A percentile compares a stretch with the other conserved stretches of the same genome.
These are phyloP conservation scores for Apiospora malaysiana DNA, from an alignment of 2,329 filamentous ascomycete species.

Conservation along the genomic window DNA sequence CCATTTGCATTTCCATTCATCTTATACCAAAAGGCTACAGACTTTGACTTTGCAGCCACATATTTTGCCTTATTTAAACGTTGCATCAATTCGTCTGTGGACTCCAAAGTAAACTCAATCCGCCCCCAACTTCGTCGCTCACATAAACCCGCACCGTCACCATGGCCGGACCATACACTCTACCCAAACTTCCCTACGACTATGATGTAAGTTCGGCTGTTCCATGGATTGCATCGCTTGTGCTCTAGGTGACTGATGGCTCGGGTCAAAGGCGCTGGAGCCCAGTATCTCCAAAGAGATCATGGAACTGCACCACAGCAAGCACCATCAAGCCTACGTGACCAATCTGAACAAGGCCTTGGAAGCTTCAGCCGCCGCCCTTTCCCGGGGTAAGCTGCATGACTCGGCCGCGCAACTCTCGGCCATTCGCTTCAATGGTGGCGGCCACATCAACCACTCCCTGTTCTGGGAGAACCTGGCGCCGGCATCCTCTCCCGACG, in stretches of 20 bases:
- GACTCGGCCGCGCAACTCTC: constrained; percentile 70
- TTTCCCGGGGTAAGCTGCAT: constrained; percentile 57
- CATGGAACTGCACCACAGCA: constrained; percentile 81
- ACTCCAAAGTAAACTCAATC: neutral
- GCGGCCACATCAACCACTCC: constrained; percentile 91
- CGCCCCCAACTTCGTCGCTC: neutral
- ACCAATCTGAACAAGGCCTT: constrained; percentile 75
- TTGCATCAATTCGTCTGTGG: neutral
- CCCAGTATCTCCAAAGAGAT: constrained; percentile 78
- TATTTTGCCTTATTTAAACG: neutral
- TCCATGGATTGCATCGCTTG: neutral
- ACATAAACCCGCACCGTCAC: neutral
- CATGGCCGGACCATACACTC: constrained; percentile 30
- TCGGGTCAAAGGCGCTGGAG: constrained; percentile 63
- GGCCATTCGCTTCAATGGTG: constrained; percentile 85
- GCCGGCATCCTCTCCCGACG: constrained; percentile 62
- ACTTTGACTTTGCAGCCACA: neutral
- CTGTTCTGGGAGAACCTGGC: constrained; percentile 89
- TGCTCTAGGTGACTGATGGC: neutral
- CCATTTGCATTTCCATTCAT: neutral
- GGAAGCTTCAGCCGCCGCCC: constrained; percentile 62
- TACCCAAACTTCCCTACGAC: constrained; percentile 65
- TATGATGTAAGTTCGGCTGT: constrained; percentile 64
- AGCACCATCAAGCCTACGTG: constrained; percentile 82
- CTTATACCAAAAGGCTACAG: neutral